Conservation (phyloP, 495 filamentous ascomycete genomes). For the Podospora tetraspora region DNA sequence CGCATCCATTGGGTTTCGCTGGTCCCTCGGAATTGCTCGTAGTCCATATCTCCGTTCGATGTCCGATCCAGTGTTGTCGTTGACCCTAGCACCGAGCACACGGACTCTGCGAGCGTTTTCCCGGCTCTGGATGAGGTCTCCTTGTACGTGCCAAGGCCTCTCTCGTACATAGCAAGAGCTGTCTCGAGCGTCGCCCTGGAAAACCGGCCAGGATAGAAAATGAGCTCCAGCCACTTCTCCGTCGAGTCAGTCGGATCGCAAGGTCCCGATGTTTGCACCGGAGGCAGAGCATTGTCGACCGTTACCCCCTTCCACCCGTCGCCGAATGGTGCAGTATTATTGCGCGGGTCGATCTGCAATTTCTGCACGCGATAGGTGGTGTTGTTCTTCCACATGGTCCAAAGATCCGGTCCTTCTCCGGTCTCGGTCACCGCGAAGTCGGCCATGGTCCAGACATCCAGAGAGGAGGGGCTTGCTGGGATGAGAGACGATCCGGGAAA, state of each 20-base stretch:
- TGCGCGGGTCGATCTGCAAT: slow-evolving; percentile 33
- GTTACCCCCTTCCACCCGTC: slow-evolving; percentile 68
- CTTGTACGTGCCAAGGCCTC: slow-evolving; percentile 44
- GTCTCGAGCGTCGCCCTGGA: slow-evolving; percentile 73
- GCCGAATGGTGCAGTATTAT: slow-evolving; percentile 53
- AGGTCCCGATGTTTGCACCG: slow-evolving; percentile 48
- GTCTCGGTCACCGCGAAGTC: slow-evolving; percentile 64
- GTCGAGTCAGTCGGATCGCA: slow-evolving; percentile 60
- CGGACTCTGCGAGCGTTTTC: slow-evolving; percentile 56
- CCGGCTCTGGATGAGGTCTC: slow-evolving; percentile 35
- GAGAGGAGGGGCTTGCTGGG: slow-evolving; percentile 62
- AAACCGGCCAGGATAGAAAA: slow-evolving; percentile 78
- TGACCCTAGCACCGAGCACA: slow-evolving; percentile 64
- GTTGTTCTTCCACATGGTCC: slow-evolving; percentile 86
- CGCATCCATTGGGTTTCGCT: slow-evolving; percentile 82
- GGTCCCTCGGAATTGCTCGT: slow-evolving; percentile 61
- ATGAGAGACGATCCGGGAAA: slow-evolving; percentile 57
- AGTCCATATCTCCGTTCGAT: slow-evolving; percentile 62
- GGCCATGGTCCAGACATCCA: slow-evolving; percentile 79
- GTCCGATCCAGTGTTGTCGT: slow-evolving; percentile 56
- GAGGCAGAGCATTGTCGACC: slow-evolving; percentile 54
- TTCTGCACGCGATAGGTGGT: slow-evolving; percentile 67
- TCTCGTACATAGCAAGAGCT: slow-evolving; percentile 68
- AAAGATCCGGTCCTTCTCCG: slow-evolving; percentile 53
- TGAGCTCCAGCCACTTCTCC: slow-evolving; percentile 65